Evolutionary conservation across 768 basidiomycete genomes (phyloP), one percentile per base, ranked within the genome.

Genomic region (Melanogaster broomeanus): DNA sequence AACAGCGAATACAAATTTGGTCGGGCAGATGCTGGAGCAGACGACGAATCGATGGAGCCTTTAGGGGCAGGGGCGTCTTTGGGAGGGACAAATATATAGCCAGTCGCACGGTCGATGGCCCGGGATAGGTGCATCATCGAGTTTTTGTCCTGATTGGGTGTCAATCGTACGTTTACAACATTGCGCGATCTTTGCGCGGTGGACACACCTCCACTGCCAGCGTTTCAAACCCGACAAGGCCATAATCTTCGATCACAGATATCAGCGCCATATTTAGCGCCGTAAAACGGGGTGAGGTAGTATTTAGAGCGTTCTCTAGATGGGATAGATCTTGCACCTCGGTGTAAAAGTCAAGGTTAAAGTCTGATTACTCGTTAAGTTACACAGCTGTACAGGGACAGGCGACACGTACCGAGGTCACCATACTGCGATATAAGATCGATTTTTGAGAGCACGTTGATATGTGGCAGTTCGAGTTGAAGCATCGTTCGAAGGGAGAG

Each of bases 311-410:
- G 55, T 86, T 87, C 57, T 91, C 83, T 19, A 99, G 82, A 67
- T 98, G 87, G 1, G 88, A 87, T 0, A 99, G 77, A 64, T 99
- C 96, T 69, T 97, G 94, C 0, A 97, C 97, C 71, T 99, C 94
- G 37, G 97, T 98, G 69, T 98, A 98, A 68, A 90, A 99, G 58
- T 93, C 91, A 25, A 99, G 85, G 63, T 96, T 97, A 76, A 99
- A 98, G 39, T 96, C 96, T 97, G 60, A 33, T 7, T 24, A 6
- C 25, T 28, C 18, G 22, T 67, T 12, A 52, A 45, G 9, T 19
- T 12, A 9, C 35, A 6, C n/a, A n/a, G 21, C 46, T 18, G 45
- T 31, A 22, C 34, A 27, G n/a, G 30, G 13, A 30, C 15, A 16
- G 40, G 41, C 16, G 43, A n/a, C 4, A 66, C 80, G 41, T 61